These are phyloP conservation scores for Exophiala mesophila DNA, from an alignment of 2,329 filamentous ascomycete genomes.

Conservation along the genomic window DNA sequence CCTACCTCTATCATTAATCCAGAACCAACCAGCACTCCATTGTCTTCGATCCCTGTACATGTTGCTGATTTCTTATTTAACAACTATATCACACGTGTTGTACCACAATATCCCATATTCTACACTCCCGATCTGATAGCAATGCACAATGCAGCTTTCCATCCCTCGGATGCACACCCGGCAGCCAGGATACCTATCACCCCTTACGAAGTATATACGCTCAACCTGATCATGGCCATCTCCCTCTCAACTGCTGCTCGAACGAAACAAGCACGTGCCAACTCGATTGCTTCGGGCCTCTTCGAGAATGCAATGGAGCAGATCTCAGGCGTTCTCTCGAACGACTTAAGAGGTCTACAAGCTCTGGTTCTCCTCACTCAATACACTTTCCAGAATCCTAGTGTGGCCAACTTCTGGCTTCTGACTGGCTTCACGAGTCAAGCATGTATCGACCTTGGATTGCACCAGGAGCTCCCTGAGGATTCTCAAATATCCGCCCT, in stretches of 20 bases:
- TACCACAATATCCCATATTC: constrained; percentile 4
- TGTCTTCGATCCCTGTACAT: constrained; percentile 3
- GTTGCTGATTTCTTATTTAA: constrained; percentile 7
- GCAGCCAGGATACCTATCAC: background rate
- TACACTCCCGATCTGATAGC: background rate
- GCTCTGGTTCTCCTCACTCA: constrained; percentile 2
- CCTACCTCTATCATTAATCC: constrained; percentile 3
- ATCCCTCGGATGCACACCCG: background rate
- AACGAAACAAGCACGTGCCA: background rate
- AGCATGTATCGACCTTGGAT: constrained; percentile 7
- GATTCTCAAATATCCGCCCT: background rate
- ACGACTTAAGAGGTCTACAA: constrained; percentile 6
- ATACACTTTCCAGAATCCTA: constrained; percentile 5
- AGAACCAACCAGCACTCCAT: background rate
- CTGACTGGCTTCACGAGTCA: constrained; percentile 4
- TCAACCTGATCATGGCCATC: constrained; percentile 7
- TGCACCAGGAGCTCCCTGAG: constrained; percentile 5
- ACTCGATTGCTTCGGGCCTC: constrained; percentile 1
- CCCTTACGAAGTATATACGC: constrained; percentile 1
- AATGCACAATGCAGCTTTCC: background rate
- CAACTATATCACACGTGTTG: constrained; percentile 3
- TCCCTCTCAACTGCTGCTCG: constrained; percentile 7
- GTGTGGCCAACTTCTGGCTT: constrained; percentile 6
- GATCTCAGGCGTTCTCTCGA: constrained; percentile 2
- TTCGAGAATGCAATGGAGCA: constrained; percentile 6